Evolutionary conservation across 306 rosid species (phyloP), one percentile per base, ranked within the genome.

Genomic region (Fagus crenata): DNA sequence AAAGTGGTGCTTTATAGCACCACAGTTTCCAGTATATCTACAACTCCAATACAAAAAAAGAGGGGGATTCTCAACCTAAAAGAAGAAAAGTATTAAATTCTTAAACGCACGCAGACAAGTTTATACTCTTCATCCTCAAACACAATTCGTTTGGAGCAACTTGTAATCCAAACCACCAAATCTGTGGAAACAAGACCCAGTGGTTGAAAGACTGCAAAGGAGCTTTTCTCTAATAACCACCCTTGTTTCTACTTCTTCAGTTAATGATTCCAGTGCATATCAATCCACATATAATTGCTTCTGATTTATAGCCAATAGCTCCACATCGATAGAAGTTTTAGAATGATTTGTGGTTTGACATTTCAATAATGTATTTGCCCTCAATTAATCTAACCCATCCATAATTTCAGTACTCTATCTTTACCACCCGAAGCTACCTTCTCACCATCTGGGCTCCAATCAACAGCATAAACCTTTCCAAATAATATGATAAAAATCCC

Each of bases 391-490:
- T 84, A 94, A 68, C 97, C 97, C 99, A 92, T 95, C 97, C 99
- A 95, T 79, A 95, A 85, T 90, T 95, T 95, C 81, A 94, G 78
- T 53, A 91, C 93, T 87, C 82, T 91, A 86, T 95, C 97, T 87
- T 92, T 95, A 17, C 99, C 99, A 80, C 99, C 99, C 18, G 99
- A 95, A 51, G 88, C 99, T 55, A 95, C 99, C 80, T 95, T 95
- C 86, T 92, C 97, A 33, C 99, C 99, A 70, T 90, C 97, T 4
- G 97, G 97, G 85, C 97, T 90, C 99, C 99, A 95, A 81, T 95
- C 99, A 74, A 95, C 97, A 17, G 93, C 89, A 79, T 78, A 92
- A 53, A 95, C 99, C 99, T 95, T 84, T 58, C 54, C 54, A 55
- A 49, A 70, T 8, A 33, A 79, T 75, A 69, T 53, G 11, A 8